phyloP scores from a whole-genome alignment of 176 grass and related monocot genomes.

The sorghum (Sorghum bicolor) region DNA sequence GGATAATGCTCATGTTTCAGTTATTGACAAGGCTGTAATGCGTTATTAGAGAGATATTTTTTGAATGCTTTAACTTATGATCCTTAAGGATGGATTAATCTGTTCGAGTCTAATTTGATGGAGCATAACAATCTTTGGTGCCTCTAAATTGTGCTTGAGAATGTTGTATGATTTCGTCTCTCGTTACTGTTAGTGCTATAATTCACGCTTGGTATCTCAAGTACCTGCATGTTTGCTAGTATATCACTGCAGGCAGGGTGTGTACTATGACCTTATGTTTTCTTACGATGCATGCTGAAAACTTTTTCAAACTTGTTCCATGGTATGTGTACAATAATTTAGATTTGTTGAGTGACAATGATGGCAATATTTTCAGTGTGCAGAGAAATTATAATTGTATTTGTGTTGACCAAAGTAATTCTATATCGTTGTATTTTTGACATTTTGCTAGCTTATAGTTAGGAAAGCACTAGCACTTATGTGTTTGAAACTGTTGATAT shows the following conservation, averaged over 20 bases:
- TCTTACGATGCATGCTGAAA: neutral
- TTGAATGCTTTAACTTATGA: neutral
- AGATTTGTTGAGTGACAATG: neutral
- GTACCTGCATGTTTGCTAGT: neutral
- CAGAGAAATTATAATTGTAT: neutral
- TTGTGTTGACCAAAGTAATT: neutral
- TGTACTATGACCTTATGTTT: neutral
- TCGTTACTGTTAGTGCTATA: neutral
- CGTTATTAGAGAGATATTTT: neutral
- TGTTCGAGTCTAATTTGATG: neutral
- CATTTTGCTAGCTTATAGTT: neutral
- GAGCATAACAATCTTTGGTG: neutral
- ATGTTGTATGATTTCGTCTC: neutral
- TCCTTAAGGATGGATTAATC: neutral
- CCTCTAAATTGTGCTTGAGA: neutral
- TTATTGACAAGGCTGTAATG: neutral
- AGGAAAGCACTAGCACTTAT: neutral
- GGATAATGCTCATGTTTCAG: slow-evolving; percentile 5
- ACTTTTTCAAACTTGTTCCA: neutral
- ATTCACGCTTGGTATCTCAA: neutral
- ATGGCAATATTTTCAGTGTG: neutral
- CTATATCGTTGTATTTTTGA: neutral
- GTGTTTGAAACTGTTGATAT: neutral
- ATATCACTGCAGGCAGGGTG: neutral
- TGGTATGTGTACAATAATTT: neutral